Base-by-base conservation (phyloP, 2,329 filamentous ascomycete genomes). In the Penicillium janthinellum region DNA sequence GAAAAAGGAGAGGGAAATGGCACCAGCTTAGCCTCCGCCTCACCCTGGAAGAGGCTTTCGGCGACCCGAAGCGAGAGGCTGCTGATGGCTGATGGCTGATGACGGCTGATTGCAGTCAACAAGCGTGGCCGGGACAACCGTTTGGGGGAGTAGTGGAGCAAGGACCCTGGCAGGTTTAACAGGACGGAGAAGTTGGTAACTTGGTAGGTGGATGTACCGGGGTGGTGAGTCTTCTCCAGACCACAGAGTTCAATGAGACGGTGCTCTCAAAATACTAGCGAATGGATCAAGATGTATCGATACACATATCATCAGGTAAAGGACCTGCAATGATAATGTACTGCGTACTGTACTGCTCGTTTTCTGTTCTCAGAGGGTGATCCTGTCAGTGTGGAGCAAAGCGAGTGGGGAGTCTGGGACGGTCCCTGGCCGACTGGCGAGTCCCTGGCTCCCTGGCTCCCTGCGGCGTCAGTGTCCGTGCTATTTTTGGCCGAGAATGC, bases 111-210 rank as follows among this genome's bases (percentile, higher is more conserved):
- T 17, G 45, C 45, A 35, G 56, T 55, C 56, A 58, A 59, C 57
- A 58, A 45, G 45, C 54, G 62, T 64, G 62, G 54, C 53, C 60
- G 55, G 58, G 62, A 62, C 62, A 64, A 64, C 62, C 52, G 57
- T 20, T 25, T 55, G 52, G 34, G 41, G 48, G 31, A 14, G 22
- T 20, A 20, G 50, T 31, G 50, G 49, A 39, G 34, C 17, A 20
- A n/a, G 34, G 45, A 34, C 15, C 8, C 7, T 17, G 5, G 42
- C 42, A 45, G 42, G 15, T 31, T 31, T 6, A 31, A 6, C 7
- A 31, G 28, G 7, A 31, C 4, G 25, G 6, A 28, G 4, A 7
- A 5, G 6, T 28, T 28, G 4, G 6, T 28, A 7, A 5, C 1
- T 28, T 28, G 4, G 6, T 28, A 7, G 6, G 25, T 28, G 20